Conservation (phyloP, 2,329 filamentous ascomycete genomes). For the Fusarium floridanum region DNA sequence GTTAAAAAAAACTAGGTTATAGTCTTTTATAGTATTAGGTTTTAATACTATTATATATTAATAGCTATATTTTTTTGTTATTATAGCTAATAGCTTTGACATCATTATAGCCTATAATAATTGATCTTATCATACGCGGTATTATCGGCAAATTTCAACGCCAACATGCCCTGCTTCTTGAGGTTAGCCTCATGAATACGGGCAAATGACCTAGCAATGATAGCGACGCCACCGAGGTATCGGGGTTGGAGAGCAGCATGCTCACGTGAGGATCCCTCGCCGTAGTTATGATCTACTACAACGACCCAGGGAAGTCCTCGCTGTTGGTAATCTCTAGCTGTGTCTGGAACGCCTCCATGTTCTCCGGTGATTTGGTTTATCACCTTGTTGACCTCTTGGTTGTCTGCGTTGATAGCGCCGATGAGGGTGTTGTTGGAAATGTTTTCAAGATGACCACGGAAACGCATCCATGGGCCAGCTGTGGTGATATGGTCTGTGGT, state of each 20-base stretch:
- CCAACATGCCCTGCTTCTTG: conserved; percentile 97
- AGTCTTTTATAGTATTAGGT: too few species aligned
- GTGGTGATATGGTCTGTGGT: conserved; percentile 98
- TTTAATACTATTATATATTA: too few species aligned
- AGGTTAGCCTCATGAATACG: conserved; percentile 96
- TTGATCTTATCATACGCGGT: conserved; percentile 84
- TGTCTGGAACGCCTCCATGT: conserved; percentile 64
- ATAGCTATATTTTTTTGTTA: too few species aligned
- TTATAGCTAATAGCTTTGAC: too few species aligned
- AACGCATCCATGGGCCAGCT: conserved; percentile 95
- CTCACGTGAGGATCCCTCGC: conserved; percentile 91
- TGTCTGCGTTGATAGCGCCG: conserved; percentile 92
- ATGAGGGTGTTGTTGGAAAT: conserved; percentile 98
- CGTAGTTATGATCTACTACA: conserved; percentile 97
- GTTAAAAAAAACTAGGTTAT: too few species aligned
- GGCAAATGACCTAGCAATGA: conserved; percentile 90
- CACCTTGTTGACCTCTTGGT: conserved; percentile 90
- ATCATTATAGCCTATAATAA: too few species aligned
- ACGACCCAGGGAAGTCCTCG: conserved; percentile 82
- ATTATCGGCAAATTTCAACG: conserved; percentile 90
- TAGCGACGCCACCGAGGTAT: conserved; percentile 88
- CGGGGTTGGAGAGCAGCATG: conserved; percentile 91
- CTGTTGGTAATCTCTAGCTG: conserved; percentile 82
- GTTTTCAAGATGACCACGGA: conserved; percentile 98
- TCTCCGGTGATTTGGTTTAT: conserved; percentile 70